Evolutionary conservation across 83 land plant species (phyloP).

Genomic region (Larix sibirica): DNA sequence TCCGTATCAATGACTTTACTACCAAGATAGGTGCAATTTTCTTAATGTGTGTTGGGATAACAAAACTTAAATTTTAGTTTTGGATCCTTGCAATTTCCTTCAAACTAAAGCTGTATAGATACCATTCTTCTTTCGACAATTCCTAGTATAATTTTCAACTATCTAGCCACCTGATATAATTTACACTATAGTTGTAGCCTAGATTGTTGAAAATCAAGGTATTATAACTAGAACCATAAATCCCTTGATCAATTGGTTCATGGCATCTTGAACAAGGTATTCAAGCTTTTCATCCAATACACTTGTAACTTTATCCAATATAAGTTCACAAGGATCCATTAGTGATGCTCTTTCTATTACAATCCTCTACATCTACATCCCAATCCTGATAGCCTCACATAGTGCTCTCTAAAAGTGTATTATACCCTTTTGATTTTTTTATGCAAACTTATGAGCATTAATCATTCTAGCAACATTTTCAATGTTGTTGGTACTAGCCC

Average conservation of each 20-base stretch:
- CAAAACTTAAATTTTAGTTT: too few relatives aligned
- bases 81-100: too few relatives aligned
- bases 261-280: constrained; percentile 97
- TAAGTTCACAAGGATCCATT: constrained; percentile 87
- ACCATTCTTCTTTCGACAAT: too few relatives aligned
- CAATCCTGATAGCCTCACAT: constrained; percentile 89
- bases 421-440: constrained; percentile 82
- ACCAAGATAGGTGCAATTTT: too few relatives aligned
- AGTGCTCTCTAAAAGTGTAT: constrained; percentile 92
- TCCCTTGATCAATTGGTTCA: constrained; percentile 98
- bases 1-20: too few relatives aligned
- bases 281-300: constrained; percentile 99
- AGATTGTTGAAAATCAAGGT: constrained; percentile 91
- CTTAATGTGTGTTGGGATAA: too few relatives aligned
- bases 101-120: too few relatives aligned
- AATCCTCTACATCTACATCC: constrained; percentile 83
- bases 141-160: too few relatives aligned
- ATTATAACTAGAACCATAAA: constrained; percentile 97
- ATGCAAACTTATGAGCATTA: constrained; percentile 93
- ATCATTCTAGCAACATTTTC: constrained; percentile 93
- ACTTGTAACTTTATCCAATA: constrained; percentile 97
- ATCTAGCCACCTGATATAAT: too few relatives aligned
- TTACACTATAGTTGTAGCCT: constrained; percentile 6
- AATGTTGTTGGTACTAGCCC: constrained; percentile 50
- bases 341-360: constrained; percentile 96